Percentiles rank a stretch among this genome's conserved stretches.
Conservation (phyloP, 352 stramenopile genomes). For the Phytophthora fragariaefolia region DNA sequence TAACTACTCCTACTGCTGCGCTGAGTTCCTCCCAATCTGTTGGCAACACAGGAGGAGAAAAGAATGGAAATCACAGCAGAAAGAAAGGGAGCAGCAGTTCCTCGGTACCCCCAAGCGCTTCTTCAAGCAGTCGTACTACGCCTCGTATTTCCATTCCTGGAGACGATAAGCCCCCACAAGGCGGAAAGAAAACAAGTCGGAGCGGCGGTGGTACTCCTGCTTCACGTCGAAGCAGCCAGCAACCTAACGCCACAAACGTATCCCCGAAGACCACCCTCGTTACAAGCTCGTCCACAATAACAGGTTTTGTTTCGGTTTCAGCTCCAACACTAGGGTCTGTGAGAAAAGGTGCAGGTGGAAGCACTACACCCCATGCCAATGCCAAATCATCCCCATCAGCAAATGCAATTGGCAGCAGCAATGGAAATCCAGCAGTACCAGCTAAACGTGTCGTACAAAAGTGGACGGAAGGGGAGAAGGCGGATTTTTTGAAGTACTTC, state of each 20-base stretch:
- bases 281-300: not conserved
- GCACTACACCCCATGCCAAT: conserved; percentile 18
- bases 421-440: conserved; percentile 30
- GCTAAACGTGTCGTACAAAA: conserved; percentile 89
- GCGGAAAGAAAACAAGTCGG: conserved; percentile 53
- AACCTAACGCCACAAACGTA: conserved; percentile 17
- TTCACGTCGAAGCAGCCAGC: conserved; percentile 40
- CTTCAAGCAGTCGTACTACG: conserved; percentile 16
- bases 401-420: conserved; percentile 25
- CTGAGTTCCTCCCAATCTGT: conserved; percentile 12
- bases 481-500: conserved; percentile 90
- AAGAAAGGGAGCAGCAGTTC: conserved; percentile 35
- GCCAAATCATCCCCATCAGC: conserved; percentile 27
- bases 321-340: conserved; percentile 5
- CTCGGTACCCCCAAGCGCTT: conserved; percentile 13
- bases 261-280: conserved; percentile 22
- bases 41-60: conserved; percentile 29
- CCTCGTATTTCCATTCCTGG: conserved; percentile 38
- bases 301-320: conserved; percentile 5
- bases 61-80: conserved; percentile 22
- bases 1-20: conserved; percentile 10
- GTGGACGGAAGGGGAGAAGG: conserved; percentile 90
- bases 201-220: conserved; percentile 34
- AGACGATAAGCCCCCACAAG: conserved; percentile 49
- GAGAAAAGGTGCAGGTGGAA: conserved; percentile 24